phyloP scores from a whole-genome alignment of 495 filamentous ascomycete species.

The Neurospora hispaniola region DNA sequence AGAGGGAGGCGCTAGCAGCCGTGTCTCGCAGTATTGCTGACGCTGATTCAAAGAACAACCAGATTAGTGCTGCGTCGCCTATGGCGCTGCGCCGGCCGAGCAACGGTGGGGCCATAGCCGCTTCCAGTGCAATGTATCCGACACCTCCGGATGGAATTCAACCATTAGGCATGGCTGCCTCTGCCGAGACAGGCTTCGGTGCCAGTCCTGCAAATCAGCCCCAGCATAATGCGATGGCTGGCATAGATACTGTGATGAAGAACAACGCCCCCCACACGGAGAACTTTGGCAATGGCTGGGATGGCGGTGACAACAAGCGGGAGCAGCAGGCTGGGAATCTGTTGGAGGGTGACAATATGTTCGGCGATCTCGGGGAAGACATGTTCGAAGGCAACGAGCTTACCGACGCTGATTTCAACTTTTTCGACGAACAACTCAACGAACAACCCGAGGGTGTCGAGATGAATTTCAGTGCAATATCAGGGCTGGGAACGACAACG shows the following conservation, averaged over 20 bases:
- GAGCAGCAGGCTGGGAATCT: constrained; percentile 28
- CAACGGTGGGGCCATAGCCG: constrained; percentile 40
- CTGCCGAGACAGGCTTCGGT: constrained; percentile 25
- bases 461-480: constrained; percentile 18
- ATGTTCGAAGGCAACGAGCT: constrained; percentile 75
- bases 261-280: constrained; percentile 9
- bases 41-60: constrained; percentile 24
- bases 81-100: constrained; percentile 38
- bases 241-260: constrained; percentile 19
- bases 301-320: constrained; percentile 24
- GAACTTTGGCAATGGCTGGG: constrained; percentile 25
- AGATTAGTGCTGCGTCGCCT: constrained; percentile 27
- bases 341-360: constrained; percentile 50
- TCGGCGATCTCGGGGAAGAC: constrained; percentile 60
- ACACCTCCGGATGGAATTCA: constrained; percentile 74
- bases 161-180: constrained; percentile 33
- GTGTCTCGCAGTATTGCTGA: constrained; percentile 32
- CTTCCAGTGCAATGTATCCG: constrained; percentile 64
- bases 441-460: constrained; percentile 31
- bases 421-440: constrained; percentile 69
- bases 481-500: constrained; percentile 6
- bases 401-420: constrained; percentile 84
- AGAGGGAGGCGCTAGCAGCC: constrained; percentile 16
- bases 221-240: constrained; percentile 8
- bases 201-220: constrained; percentile 37